Base-by-base conservation (phyloP, 352 stramenopile species). In the Phytophthora niederhauseri region DNA sequence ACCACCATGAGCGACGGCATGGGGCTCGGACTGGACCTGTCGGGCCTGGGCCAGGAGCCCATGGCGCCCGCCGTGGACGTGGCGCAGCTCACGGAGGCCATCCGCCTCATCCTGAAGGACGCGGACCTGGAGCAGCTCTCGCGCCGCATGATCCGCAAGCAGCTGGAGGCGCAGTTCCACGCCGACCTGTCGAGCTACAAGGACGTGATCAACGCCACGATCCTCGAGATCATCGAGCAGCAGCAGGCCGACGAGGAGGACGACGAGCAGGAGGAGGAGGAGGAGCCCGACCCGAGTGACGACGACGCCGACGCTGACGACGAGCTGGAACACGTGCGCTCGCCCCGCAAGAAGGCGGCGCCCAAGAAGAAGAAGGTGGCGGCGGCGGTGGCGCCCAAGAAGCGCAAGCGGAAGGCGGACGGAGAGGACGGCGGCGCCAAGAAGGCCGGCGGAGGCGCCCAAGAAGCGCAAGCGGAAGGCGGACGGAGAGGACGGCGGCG, bases 81-180 rank as follows among this genome's bases (percentile, higher is more conserved):
- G 57, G 66, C 64, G 22, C 73, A 92, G 68, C 80, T 96, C 38
- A 78, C 78, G 17, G 77, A 87, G 19, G 85, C 87, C 36, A 95
- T 96, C 77, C 81, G 85, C 61, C 48, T 68, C 36, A 96, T 96
- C 71, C 84, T 96, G 12, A 75, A 85, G 65, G 80, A 90, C 62
- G 88, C 87, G 22, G 87, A 96, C 69, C 75, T 96, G 57, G 86
- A 94, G 73, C 85, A 93, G 73, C 83, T 96, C 63, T 94, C 85
- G 36, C 87, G 89, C 15, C 86, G 87, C 59, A 94, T 94, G 85
- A 91, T 96, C 73, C 87, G 89, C 60, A 94, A 93, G 78, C 86
- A 96, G 73, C 76, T 96, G 50, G 89, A 96, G 59, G 64, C 71
- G 53, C 76, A 92, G 72, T 95, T 96, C 71, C 68, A 81, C 64